Evolutionary conservation across 495 filamentous ascomycete species (phyloP).

Genomic region (Melanomma pulvis-pyrius): DNA sequence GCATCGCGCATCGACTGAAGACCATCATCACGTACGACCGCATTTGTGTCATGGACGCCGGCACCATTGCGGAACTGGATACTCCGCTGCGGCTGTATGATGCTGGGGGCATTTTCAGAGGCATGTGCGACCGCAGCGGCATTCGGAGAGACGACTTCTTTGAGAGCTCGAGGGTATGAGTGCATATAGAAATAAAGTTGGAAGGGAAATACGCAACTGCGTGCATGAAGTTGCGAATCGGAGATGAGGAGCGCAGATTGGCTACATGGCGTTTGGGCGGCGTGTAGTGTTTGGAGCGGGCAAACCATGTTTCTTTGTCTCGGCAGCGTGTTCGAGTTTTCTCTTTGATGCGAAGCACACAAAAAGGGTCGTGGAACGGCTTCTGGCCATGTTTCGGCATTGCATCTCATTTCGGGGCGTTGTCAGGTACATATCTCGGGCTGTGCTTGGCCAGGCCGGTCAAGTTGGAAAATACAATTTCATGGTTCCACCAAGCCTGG

Average conservation of each 20-base stretch:
- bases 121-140: conserved; percentile 91
- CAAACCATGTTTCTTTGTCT: not conserved
- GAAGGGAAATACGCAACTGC: not conserved
- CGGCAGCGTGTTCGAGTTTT: not conserved
- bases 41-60: conserved; percentile 93
- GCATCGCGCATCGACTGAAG: conserved; percentile 90
- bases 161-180: not conserved
- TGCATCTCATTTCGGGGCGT: not conserved
- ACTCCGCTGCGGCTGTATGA: conserved; percentile 70
- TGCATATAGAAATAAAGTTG: not conserved
- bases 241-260: not conserved
- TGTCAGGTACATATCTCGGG: not conserved
- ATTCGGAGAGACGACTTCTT: conserved; percentile 76
- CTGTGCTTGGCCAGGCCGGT: not conserved
- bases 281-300: not conserved
- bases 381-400: not conserved
- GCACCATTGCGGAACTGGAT: conserved; percentile 82
- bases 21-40: conserved; percentile 95
- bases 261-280: conserved; percentile 1
- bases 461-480: not conserved
- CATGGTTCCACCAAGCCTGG: not conserved
- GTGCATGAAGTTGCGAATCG: not conserved
- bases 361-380: not conserved
- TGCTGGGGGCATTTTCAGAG: conserved; percentile 73
- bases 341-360: not conserved